Percentiles rank a stretch among this genome's conserved stretches.
phyloP scores from a whole-genome alignment of 2,329 filamentous ascomycete species.

The Fusarium equiseti region DNA sequence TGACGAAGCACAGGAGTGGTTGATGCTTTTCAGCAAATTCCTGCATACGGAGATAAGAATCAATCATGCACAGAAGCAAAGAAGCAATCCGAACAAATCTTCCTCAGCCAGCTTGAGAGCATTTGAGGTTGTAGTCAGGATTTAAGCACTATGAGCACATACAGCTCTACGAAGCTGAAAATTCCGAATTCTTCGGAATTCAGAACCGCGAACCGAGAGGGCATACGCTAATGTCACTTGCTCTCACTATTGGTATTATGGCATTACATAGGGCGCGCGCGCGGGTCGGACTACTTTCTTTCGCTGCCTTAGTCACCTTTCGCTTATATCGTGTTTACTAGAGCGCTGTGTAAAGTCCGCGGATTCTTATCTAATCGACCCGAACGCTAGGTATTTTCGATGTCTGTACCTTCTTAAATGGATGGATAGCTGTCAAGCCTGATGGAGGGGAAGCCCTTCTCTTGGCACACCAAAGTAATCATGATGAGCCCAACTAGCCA shows the following conservation, averaged over 20 bases:
- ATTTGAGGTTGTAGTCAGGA: not conserved
- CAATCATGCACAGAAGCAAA: not conserved
- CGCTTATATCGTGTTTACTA: not conserved
- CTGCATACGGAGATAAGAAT: not conserved
- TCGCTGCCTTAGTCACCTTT: conserved; percentile 1
- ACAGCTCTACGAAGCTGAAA: conserved; percentile 4
- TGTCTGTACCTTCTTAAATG: not conserved
- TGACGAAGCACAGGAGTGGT: conserved; percentile 29
- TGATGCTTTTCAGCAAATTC: conserved; percentile 12
- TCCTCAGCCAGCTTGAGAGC: not conserved
- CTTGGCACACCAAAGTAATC: conserved; percentile 32
- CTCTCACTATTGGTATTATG: not conserved
- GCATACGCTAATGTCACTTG: not conserved
- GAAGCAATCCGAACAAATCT: not conserved
- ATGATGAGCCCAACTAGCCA: conserved; percentile 18
- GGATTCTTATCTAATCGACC: not conserved
- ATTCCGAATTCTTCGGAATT: not conserved
- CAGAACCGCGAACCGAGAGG: not conserved
- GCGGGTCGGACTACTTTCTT: not conserved
- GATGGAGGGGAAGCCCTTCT: conserved; percentile 11
- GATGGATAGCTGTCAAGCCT: conserved; percentile 8
- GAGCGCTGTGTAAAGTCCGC: conserved; percentile 5
- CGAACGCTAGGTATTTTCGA: not conserved
- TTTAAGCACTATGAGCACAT: not conserved
- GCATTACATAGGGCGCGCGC: conserved; percentile 8